Conservation (phyloP, 805 yeast genomes). For the Starmera pachycereana region DNA sequence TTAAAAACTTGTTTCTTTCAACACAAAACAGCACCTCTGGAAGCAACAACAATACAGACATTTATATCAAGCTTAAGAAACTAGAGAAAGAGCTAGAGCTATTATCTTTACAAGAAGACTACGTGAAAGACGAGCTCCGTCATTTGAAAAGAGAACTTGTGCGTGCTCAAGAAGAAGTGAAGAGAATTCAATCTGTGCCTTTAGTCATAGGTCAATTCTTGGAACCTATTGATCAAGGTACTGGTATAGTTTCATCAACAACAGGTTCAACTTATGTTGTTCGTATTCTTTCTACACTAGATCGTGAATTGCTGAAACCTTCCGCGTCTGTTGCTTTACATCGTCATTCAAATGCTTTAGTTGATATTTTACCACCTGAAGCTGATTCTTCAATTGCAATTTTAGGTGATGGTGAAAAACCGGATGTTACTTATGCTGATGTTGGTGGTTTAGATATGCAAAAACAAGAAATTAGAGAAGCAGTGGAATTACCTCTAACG, state of each 20-base stretch:
- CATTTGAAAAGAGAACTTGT: slow-evolving; percentile 89
- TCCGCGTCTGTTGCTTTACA: slow-evolving; percentile 94
- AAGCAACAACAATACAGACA: slow-evolving; percentile 39
- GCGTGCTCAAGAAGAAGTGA: slow-evolving; percentile 97
- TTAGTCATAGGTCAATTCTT: slow-evolving; percentile 95
- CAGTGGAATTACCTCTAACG: slow-evolving; percentile 92
- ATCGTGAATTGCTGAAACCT: slow-evolving; percentile 88
- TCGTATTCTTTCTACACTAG: slow-evolving; percentile 86
- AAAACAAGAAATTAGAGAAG: slow-evolving; percentile 97
- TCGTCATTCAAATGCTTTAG: slow-evolving; percentile 96
- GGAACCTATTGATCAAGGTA: slow-evolving; percentile 93
- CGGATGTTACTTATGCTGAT: slow-evolving; percentile 89
- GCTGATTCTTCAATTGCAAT: slow-evolving; percentile 95
- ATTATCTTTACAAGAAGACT: slow-evolving; percentile 82
- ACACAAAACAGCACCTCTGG: slow-evolving; percentile 6
- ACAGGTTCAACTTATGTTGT: slow-evolving; percentile 98
- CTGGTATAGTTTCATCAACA: slow-evolving; percentile 95
- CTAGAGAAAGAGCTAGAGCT: slow-evolving; percentile 86
- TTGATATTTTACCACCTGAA: slow-evolving; percentile 96
- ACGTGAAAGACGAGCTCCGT: slow-evolving; percentile 96
- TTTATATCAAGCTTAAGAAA: slow-evolving; percentile 75
- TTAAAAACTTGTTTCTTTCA: slow-evolving; percentile 19
- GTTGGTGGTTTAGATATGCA: slow-evolving; percentile 99
- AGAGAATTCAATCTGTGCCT: slow-evolving; percentile 94
- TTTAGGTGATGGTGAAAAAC: slow-evolving; percentile 88